Percentiles rank a stretch among this genome's conserved stretches.
Conservation (phyloP, 31 red algal species). For the Endocladia muricata region DNA sequence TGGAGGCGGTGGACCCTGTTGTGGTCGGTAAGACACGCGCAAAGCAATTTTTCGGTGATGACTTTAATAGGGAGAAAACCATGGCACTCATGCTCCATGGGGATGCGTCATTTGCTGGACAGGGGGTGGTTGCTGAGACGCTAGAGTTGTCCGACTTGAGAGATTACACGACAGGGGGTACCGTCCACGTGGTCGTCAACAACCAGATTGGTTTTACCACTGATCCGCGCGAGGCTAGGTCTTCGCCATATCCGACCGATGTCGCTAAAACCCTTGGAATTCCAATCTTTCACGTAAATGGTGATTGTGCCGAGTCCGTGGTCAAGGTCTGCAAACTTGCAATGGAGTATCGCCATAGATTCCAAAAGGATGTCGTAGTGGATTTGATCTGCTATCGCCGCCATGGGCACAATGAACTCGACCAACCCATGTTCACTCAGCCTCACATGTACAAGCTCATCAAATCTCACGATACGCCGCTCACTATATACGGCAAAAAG, state of each 20-base stretch:
- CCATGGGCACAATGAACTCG: constrained; percentile 98
- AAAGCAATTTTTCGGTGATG: constrained; percentile 95
- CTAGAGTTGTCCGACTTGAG: constrained; percentile 88
- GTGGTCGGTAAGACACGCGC: constrained; percentile 95
- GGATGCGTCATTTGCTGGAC: constrained; percentile 98
- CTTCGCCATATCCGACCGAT: constrained; percentile 97
- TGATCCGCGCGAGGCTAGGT: constrained; percentile 83
- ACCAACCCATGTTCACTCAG: constrained; percentile 97
- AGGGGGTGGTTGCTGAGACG: constrained; percentile 97
- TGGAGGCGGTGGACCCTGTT: constrained; percentile 98
- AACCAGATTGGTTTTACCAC: constrained; percentile 99
- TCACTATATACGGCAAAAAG: constrained; percentile 70
- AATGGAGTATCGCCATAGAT: constrained; percentile 96
- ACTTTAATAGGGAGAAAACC: constrained; percentile 79
- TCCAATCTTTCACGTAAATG: constrained; percentile 99
- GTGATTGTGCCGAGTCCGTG: constrained; percentile 85
- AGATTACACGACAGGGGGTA: constrained; percentile 92
- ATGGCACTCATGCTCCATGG: constrained; percentile 95
- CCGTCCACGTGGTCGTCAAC: constrained; percentile 97
- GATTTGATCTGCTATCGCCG: constrained; percentile 95
- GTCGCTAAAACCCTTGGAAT: constrained; percentile 95
- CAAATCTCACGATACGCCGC: constrained; percentile 64
- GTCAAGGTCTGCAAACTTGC: constrained; percentile 87
- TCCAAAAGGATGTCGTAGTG: constrained; percentile 93
- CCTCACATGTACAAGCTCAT: constrained; percentile 97